Percentiles rank a stretch among this genome's conserved stretches.
phyloP scores from a whole-genome alignment of 163 green algal species.

The Scenedesmus sp. region DNA sequence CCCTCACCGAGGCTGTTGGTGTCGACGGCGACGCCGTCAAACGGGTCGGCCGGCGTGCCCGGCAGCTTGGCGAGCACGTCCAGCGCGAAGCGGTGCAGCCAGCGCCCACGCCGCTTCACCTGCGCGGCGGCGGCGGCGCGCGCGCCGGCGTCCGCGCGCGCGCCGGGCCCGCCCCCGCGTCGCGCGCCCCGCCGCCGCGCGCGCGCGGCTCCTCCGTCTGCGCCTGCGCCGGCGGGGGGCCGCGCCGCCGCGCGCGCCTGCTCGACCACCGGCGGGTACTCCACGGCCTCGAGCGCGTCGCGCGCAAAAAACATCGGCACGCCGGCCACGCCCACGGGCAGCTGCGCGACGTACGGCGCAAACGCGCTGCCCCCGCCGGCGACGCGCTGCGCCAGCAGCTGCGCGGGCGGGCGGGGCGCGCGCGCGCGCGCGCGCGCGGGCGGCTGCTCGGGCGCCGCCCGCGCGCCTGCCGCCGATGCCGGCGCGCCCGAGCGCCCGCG shows the following conservation, averaged over 20 bases:
- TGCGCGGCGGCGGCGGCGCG: conserved; percentile 18
- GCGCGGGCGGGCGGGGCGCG: neutral
- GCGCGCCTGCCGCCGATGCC: too few relatives aligned
- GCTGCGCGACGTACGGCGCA: conserved; percentile 71
- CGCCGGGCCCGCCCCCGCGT: too few relatives aligned
- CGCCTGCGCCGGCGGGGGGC: too few relatives aligned
- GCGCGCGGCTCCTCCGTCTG: too few relatives aligned
- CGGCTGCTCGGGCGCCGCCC: neutral
- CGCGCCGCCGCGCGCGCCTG: too few relatives aligned
- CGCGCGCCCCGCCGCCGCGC: too few relatives aligned
- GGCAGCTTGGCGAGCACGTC: conserved; percentile 60
- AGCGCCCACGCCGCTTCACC: conserved; percentile 73
- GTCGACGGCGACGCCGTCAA: conserved; percentile 67
- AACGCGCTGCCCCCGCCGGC: conserved; percentile 58
- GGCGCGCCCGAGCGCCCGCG: too few relatives aligned
- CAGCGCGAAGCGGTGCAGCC: conserved; percentile 67
- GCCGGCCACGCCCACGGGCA: conserved; percentile 73
- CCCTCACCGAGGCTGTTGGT: conserved; percentile 72
- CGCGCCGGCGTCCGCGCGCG: too few relatives aligned
- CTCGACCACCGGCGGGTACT: conserved; percentile 79
- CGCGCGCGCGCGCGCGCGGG: too few relatives aligned
- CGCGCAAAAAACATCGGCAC: conserved; percentile 84
- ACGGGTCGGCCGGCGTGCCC: conserved; percentile 63
- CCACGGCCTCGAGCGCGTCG: conserved; percentile 61
- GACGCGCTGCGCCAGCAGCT: conserved; percentile 48